Base-by-base conservation (phyloP, 257 asterid species). In the Solanum etuberosum region DNA sequence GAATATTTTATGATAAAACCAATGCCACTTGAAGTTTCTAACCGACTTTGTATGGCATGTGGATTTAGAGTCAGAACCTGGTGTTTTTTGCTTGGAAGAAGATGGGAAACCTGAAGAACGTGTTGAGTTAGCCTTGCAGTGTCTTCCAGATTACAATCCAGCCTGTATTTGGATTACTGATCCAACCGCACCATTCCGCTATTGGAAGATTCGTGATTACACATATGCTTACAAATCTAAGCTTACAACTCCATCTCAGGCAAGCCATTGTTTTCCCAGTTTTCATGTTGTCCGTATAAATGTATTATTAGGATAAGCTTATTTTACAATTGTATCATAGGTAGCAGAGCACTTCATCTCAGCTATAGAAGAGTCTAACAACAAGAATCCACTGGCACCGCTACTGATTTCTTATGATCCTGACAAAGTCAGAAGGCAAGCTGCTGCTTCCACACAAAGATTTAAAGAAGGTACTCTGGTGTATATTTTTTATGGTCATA, bases 121-220 rank as follows among this genome's bases (percentile, higher is more conserved):
- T 83, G 98, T 97, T 91, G 95, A 94, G 84, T 31, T 96, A 87
- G 98, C 99, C 89, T 85, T 96, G 86, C 91, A 93, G 87, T 86
- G 86, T 89, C 99, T 97, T 90, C 98, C 98, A 54, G 91, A 89
- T 67, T 95, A 95, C 91, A 95, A 96, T 85, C 95, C 98, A 27
- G 88, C 90, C 87, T 90, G 89, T 88, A 86, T 90, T 86, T 95
- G 94, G 96, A 93, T 84, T 82, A 86, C 90, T 83, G 95, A 93
- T 91, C 86, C 92, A 86, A 87, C 90, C 85, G 91, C 93, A 86
- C 87, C 91, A 88, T 97, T 97, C 91, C 94, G 91, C 89, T 97
- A 97, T 90, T 97, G 99, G 99, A 97, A 92, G 89, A 97, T 97
- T 91, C 93, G 98, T 87, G 99, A 95, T 90, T 95, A 95, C 91